Evolutionary conservation across 345 rosid species (phyloP).

Genomic region (Aegle marmelos): DNA sequence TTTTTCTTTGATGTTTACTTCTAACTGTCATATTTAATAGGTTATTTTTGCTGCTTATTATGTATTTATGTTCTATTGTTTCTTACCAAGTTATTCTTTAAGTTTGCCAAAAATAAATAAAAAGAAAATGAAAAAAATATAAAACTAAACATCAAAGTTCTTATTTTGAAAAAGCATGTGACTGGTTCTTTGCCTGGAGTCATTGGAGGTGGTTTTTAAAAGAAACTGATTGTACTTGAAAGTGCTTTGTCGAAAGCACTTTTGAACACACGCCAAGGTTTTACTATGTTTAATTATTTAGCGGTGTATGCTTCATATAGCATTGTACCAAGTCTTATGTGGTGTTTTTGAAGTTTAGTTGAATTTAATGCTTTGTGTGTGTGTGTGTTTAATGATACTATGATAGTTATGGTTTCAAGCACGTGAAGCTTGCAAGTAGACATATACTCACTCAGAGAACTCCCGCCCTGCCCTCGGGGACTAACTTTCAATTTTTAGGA

Average conservation of each 20-base stretch:
- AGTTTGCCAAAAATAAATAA: too few relatives aligned
- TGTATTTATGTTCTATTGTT: background rate
- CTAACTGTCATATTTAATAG: background rate
- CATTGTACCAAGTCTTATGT: background rate
- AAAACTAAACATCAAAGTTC: background rate
- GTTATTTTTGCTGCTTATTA: background rate
- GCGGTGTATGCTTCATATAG: background rate
- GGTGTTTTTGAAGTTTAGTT: background rate
- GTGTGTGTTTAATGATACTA: too few relatives aligned
- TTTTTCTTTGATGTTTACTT: background rate
- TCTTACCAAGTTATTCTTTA: too few relatives aligned
- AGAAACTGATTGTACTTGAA: background rate
- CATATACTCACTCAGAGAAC: too few relatives aligned
- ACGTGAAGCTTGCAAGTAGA: too few relatives aligned
- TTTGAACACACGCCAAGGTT: background rate
- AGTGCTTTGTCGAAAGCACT: background rate
- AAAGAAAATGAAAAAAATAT: too few relatives aligned
- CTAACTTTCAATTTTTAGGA: background rate
- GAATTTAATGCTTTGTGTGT: background rate
- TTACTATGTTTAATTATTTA: background rate
- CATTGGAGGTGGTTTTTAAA: background rate
- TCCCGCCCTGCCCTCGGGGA: too few relatives aligned
- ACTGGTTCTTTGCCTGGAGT: background rate
- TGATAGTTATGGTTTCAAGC: too few relatives aligned
- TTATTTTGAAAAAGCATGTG: background rate